Evolutionary conservation across 805 yeast genomes (phyloP).

Genomic region (Blastobotrys attinorum): DNA sequence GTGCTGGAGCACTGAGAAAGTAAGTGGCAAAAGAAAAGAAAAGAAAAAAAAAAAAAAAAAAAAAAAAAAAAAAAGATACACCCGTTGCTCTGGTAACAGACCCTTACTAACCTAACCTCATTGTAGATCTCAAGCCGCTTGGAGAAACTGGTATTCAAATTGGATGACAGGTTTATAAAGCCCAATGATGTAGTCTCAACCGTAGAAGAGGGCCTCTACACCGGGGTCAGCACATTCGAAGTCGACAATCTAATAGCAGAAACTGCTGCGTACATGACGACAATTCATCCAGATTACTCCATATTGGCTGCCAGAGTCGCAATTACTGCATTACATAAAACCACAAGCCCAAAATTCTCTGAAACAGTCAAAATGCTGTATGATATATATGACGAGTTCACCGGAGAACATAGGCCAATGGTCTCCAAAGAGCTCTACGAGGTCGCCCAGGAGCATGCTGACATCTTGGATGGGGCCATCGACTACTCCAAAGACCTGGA

Average conservation of each 20-base stretch:
- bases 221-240: slow-evolving; percentile 86
- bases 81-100: too few species aligned
- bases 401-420: slow-evolving; percentile 52
- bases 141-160: background rate
- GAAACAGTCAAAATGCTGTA: slow-evolving; percentile 59
- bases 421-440: slow-evolving; percentile 53
- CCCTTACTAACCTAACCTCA: too few species aligned
- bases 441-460: slow-evolving; percentile 49
- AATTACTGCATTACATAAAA: slow-evolving; percentile 79
- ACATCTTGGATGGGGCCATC: slow-evolving; percentile 57
- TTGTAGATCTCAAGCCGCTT: too few species aligned
- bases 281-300: slow-evolving; percentile 93
- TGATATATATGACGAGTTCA: slow-evolving; percentile 64
- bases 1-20: too few species aligned
- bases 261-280: slow-evolving; percentile 92
- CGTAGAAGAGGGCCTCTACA: slow-evolving; percentile 59
- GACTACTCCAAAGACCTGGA: slow-evolving; percentile 61
- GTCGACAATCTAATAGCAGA: slow-evolving; percentile 67
- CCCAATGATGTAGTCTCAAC: slow-evolving; percentile 6
- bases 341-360: slow-evolving; percentile 72
- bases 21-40: too few species aligned
- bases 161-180: background rate
- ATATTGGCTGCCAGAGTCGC: slow-evolving; percentile 78
- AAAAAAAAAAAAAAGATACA: too few species aligned
- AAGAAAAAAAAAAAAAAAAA: too few species aligned